A percentile compares a stretch with the other conserved stretches of the same genome.
Conservation (phyloP, 1,284 basidiomycete genomes). For the Laetiporus sulphureus region DNA sequence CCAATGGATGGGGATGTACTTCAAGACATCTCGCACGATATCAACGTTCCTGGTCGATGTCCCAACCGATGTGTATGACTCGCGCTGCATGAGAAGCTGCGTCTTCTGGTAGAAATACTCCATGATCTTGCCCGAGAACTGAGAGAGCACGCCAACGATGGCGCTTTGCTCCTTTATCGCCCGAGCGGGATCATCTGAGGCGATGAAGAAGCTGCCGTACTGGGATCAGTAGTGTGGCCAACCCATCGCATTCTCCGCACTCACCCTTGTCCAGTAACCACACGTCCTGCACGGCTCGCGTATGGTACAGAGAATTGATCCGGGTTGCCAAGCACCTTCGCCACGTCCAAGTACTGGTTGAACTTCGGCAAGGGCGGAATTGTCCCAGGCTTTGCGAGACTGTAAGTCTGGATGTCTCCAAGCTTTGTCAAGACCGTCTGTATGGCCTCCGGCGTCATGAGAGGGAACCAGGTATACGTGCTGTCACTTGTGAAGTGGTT, state of each 20-base stretch:
- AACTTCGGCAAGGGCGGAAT: conserved; percentile 26
- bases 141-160: conserved; percentile 41
- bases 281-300: conserved; percentile 37
- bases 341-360: conserved; percentile 44
- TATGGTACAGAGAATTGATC: conserved; percentile 43
- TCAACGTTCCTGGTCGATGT: conserved; percentile 50
- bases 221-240: not conserved
- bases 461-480: conserved; percentile 80
- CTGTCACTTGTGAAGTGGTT: conserved; percentile 62
- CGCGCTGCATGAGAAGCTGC: conserved; percentile 41
- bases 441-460: conserved; percentile 74
- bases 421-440: conserved; percentile 48
- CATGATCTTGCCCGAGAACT: conserved; percentile 41
- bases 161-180: conserved; percentile 41
- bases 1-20: conserved; percentile 61
- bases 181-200: conserved; percentile 33
- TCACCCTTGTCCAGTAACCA: conserved; percentile 56
- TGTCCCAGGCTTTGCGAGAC: conserved; percentile 38
- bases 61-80: conserved; percentile 50
- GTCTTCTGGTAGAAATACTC: conserved; percentile 60
- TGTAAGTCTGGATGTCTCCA: conserved; percentile 45
- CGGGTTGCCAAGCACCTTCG: conserved; percentile 42
- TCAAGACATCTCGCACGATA: conserved; percentile 65
- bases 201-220: conserved; percentile 45
- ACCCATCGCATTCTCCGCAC: conserved; percentile 10